phyloP scores from a whole-genome alignment of 179 eudicot species.

The Heliamphora pulchella region DNA sequence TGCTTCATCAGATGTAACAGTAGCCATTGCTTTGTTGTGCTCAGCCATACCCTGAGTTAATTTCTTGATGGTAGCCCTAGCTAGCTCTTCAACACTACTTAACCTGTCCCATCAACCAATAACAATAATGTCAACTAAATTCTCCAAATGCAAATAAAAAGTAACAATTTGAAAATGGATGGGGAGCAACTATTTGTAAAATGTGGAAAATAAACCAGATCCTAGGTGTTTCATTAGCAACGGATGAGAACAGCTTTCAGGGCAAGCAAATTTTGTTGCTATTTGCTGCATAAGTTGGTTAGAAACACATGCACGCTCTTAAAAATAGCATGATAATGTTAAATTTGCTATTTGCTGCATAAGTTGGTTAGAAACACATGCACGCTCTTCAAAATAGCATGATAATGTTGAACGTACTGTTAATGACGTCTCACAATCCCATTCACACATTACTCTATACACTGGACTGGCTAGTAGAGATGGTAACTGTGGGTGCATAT shows the following conservation, averaged over 20 bases:
- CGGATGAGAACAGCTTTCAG: background rate
- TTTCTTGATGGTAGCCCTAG: slow-evolving; percentile 76
- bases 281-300: background rate
- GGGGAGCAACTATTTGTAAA: background rate
- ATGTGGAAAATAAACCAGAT: background rate
- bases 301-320: background rate
- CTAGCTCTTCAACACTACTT: slow-evolving; percentile 73
- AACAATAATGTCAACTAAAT: background rate
- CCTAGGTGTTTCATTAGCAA: background rate
- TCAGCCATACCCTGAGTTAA: slow-evolving; percentile 88
- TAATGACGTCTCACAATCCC: slow-evolving; percentile 12
- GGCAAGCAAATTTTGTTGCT: background rate
- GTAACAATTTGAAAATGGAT: background rate
- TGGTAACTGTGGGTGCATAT: background rate
- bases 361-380: background rate
- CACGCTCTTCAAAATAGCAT: background rate
- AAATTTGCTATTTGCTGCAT: background rate
- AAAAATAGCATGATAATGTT: slow-evolving; percentile 4
- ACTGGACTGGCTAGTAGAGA: slow-evolving; percentile 12
- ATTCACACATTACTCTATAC: slow-evolving; percentile 5
- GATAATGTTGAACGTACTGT: slow-evolving; percentile 9
- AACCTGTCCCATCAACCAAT: slow-evolving; percentile 42
- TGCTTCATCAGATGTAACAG: slow-evolving; percentile 70
- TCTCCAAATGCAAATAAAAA: background rate
- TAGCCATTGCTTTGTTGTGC: slow-evolving; percentile 67